phyloP scores from a whole-genome alignment of 352 stramenopile genomes.

The Phytophthora uliginosa region DNA sequence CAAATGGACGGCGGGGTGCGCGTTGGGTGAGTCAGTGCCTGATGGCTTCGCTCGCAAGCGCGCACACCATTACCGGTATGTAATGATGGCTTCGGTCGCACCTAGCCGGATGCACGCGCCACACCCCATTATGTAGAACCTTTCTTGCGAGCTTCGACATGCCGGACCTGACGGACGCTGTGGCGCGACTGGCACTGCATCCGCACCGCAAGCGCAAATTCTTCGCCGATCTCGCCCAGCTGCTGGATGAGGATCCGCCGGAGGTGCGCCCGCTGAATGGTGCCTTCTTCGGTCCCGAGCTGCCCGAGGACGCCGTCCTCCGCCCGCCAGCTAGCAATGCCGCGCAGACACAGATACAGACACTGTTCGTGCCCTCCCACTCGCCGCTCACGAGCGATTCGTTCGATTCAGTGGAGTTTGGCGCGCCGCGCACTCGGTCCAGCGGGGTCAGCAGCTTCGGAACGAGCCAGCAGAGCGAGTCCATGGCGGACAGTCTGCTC shows the following conservation, averaged over 20 bases:
- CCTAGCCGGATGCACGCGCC: background rate
- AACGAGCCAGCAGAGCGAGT: conserved; percentile 53
- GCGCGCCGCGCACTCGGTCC: conserved; percentile 10
- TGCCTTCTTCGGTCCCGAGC: conserved; percentile 42
- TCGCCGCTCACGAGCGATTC: conserved; percentile 46
- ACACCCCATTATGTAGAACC: conserved; percentile 22
- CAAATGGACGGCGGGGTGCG: background rate
- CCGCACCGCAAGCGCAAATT: conserved; percentile 84
- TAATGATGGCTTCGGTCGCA: background rate
- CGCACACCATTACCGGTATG: conserved; percentile 21
- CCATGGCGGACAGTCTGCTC: conserved; percentile 64
- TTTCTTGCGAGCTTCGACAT: background rate
- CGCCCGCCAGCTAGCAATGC: background rate
- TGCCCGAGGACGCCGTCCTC: background rate
- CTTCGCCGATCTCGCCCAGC: conserved; percentile 65
- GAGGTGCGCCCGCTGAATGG: conserved; percentile 43
- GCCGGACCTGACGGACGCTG: background rate
- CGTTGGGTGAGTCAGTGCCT: conserved; percentile 5
- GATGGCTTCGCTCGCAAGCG: conserved; percentile 24
- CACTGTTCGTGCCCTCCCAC: conserved; percentile 20
- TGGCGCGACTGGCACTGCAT: conserved; percentile 47
- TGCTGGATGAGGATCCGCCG: conserved; percentile 55
- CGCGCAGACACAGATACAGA: background rate
- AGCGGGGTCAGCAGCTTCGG: conserved; percentile 23
- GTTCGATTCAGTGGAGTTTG: conserved; percentile 62